phyloP scores from a whole-genome alignment of 208 protist genomes.

The Acanthamoeba divionensis region DNA sequence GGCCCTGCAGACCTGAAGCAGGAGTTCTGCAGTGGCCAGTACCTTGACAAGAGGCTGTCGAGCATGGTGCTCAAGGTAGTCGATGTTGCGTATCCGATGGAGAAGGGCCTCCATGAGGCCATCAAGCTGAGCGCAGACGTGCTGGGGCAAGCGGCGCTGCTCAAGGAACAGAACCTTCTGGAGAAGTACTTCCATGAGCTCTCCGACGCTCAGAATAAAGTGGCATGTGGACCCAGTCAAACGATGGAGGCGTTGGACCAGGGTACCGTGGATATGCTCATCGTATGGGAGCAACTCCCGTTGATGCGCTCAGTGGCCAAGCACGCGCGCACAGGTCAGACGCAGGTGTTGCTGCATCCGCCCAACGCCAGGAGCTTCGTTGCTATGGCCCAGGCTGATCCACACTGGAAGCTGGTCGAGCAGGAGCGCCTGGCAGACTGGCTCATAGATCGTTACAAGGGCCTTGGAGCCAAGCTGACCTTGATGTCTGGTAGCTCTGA shows the following conservation, averaged over 20 bases:
- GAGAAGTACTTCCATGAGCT: constrained; percentile 35
- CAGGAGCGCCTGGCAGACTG: not conserved
- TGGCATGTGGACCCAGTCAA: not conserved
- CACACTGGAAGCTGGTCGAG: not conserved
- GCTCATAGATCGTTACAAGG: not conserved
- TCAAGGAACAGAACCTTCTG: constrained; percentile 25
- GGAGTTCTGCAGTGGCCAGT: not conserved
- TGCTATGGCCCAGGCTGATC: not conserved
- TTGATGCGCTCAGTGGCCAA: not conserved
- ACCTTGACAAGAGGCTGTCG: not conserved
- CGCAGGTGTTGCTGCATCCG: not conserved
- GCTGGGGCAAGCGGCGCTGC: not conserved
- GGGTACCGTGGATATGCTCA: not conserved
- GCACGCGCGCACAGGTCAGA: not conserved
- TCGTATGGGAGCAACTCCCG: not conserved
- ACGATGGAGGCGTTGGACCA: not conserved
- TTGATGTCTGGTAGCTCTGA: constrained; percentile 14
- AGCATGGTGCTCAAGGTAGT: not conserved
- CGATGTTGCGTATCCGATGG: not conserved
- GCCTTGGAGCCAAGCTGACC: not conserved
- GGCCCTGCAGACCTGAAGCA: constrained; percentile 25
- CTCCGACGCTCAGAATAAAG: not conserved
- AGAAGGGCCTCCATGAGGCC: constrained; percentile 26
- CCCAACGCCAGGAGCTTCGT: not conserved
- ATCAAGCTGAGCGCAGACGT: constrained; percentile 3